Evolutionary conservation across 2,329 filamentous ascomycete species (phyloP), one percentile per base, ranked within the genome.

Genomic region (Fusarium oxysporum): DNA sequence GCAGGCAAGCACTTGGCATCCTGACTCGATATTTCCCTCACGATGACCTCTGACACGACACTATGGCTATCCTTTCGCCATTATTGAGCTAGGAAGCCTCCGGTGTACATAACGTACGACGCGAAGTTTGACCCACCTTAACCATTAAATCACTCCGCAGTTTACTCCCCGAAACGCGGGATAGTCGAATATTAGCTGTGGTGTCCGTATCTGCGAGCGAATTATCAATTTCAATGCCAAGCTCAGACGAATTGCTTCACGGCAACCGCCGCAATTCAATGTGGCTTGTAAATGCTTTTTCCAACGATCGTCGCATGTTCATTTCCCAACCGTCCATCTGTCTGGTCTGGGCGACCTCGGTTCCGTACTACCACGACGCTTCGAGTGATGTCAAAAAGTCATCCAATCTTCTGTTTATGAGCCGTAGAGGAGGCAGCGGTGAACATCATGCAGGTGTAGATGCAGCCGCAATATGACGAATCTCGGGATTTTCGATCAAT

Each of bases 201-300:
- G 44, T n/a, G 25, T 44, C 17, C 33, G 37, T 45, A 32, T 44
- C 17, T 38, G 37, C 53, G 60, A 57, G 60, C 33, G 35, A 48
- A 33, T n/a, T 38, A 21, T 38, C 25, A 43, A 54, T 47, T 32
- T 32, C 14, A 55, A 59, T 50, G 59, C 19, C 47, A 68, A 44
- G 16, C 43, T 71, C 56, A 38, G 38, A 51, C 54, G 57, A 51
- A 35, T 30, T 58, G 40, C 43, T 32, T 35, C 37, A 53, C 54
- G 40, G 50, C 40, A 65, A 21, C 37, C 50, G 47, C 37, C 35
- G 68, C 38, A 11, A 23, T 50, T 25, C 30, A 48, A 17, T 47
- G 40, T 14, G 25, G 23, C 21, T 38, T 62, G 14, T 38, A 43
- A 30, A 32, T 61, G 25, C n/a, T 40, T 50, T 43, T 38, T 21